Evolutionary conservation across 1,284 basidiomycete genomes (phyloP), one percentile per base, ranked within the genome.

Genomic region (Apiotrichum mycotoxinovorans): DNA sequence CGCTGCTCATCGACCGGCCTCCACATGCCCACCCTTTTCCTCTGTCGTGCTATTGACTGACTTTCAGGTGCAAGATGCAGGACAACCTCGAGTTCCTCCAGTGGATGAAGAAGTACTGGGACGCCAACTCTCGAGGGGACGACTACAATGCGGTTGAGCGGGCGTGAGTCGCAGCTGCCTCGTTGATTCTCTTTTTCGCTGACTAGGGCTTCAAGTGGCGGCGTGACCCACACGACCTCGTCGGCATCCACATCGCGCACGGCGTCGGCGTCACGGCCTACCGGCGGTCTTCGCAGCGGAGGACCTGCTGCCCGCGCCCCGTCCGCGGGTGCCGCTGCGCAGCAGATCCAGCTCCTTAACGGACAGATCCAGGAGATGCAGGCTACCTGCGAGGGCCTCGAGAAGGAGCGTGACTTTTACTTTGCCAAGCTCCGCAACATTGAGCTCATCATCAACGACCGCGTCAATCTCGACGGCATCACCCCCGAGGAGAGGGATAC

Each of bases 31-130:
- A 11, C 14, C 30, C 42, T 27, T 25, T n/a, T 4, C 9, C 49
- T 20, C 17, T 8, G 23, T 11, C 26, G 7, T 26, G 2, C 41
- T 30, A 25, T 50, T 20, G 14, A 9, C 22, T 53, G n/a, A 37
- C 48, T 34, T 10, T 8, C 42, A 73, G 71, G 57, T 98, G 95
- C 82, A 98, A 98, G 81, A 98, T 98, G 95, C 96, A 98, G 87
- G 96, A 98, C 79, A 99, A 99, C 78, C 87, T 99, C 66, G 96
- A 99, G 76, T 98, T 98, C 79, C 75, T 95, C 56, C 95, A 99
- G 77, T 98, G 95, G 95, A 83, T 92, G 70, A 94, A 94, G 74
- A 88, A 88, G 53, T 97, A 87, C 78, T 98, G 96, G 95, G 93
- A 98, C 71, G 79, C 84, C 45, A 91, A 96, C 80, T 94, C 86